These are phyloP conservation scores for Chaetoscypha palmicola DNA, from an alignment of 2,329 filamentous ascomycete genomes.

Conservation along the genomic window DNA sequence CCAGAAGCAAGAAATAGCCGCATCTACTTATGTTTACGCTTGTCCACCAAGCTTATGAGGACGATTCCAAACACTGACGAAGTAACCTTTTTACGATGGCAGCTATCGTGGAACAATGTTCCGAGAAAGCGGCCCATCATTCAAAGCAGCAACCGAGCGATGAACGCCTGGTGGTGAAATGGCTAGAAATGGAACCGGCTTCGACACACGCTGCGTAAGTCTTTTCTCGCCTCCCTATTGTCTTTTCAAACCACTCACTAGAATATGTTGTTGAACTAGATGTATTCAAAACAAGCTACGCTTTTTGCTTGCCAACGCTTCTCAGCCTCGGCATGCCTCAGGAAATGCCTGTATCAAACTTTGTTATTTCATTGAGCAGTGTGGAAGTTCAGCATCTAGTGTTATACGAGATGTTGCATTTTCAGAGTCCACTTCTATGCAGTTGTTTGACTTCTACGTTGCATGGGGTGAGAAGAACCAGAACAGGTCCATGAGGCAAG, in stretches of 20 bases:
- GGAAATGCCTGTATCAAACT: conserved; percentile 53
- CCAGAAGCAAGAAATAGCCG: too few relatives aligned
- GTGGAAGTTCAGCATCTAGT: conserved; percentile 42
- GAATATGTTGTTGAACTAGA: too few relatives aligned
- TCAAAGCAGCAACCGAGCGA: conserved; percentile 16
- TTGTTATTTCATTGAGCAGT: conserved; percentile 55
- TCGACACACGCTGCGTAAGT: conserved; percentile 34
- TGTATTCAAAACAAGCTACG: too few relatives aligned
- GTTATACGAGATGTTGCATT: conserved; percentile 45
- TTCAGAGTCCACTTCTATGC: conserved; percentile 39
- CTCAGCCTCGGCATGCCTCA: conserved; percentile 46
- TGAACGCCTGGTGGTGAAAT: conserved; percentile 29
- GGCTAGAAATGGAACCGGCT: conserved; percentile 37
- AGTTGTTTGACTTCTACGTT: conserved; percentile 55
- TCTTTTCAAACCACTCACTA: too few relatives aligned
- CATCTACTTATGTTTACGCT: too few relatives aligned
- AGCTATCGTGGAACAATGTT: too few relatives aligned
- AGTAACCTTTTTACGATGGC: too few relatives aligned
- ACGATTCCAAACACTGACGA: too few relatives aligned
- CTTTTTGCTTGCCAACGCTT: conserved; percentile 23
- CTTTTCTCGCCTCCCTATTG: too few relatives aligned
- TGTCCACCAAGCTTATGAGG: too few relatives aligned
- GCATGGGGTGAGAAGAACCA: conserved; percentile 62
- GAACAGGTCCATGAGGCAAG: conserved; percentile 55
- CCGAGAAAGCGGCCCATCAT: too few relatives aligned